phyloP scores from a whole-genome alignment of 2,329 filamentous ascomycete species.

The Emmonsiellopsis sp. region DNA sequence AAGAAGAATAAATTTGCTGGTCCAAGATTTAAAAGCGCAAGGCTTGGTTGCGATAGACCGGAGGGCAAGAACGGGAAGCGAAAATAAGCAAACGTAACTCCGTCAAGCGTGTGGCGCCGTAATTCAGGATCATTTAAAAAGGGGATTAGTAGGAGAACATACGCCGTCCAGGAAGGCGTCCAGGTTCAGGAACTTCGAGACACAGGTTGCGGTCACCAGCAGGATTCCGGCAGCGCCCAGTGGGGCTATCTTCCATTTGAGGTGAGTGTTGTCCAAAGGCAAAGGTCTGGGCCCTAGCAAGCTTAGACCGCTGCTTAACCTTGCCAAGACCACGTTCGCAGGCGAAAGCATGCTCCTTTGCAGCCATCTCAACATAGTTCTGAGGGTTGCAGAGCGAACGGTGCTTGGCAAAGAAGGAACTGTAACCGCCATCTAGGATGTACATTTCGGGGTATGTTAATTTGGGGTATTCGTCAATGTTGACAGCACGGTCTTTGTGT shows the following conservation, averaged over 20 bases:
- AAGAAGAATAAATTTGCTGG: neutral
- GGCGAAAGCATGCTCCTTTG: constrained; percentile 79
- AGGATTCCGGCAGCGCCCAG: constrained; percentile 35
- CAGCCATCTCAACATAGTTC: constrained; percentile 94
- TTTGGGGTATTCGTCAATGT: constrained; percentile 74
- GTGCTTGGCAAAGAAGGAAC: constrained; percentile 76
- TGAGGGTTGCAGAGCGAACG: constrained; percentile 78
- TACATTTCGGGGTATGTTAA: constrained; percentile 97
- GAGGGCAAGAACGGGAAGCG: neutral
- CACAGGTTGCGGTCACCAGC: constrained; percentile 21
- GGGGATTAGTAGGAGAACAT: constrained; percentile 33
- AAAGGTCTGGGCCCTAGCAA: constrained; percentile 84
- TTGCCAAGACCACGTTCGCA: constrained; percentile 93
- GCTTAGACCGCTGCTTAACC: constrained; percentile 77
- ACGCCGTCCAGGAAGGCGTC: constrained; percentile 30
- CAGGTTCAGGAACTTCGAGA: constrained; percentile 26
- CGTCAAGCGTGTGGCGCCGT: constrained; percentile 9
- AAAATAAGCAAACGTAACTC: constrained; percentile 10
- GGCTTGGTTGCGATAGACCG: neutral
- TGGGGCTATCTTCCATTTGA: constrained; percentile 54
- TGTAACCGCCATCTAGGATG: constrained; percentile 93
- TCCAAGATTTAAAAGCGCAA: constrained; percentile 1
- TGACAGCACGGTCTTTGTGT: constrained; percentile 74
- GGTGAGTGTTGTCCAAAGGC: constrained; percentile 71
- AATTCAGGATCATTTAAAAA: neutral